Evolutionary conservation across 352 stramenopile genomes (phyloP), one percentile per base, ranked within the genome.

Genomic region (Pythium pyrilobum): DNA sequence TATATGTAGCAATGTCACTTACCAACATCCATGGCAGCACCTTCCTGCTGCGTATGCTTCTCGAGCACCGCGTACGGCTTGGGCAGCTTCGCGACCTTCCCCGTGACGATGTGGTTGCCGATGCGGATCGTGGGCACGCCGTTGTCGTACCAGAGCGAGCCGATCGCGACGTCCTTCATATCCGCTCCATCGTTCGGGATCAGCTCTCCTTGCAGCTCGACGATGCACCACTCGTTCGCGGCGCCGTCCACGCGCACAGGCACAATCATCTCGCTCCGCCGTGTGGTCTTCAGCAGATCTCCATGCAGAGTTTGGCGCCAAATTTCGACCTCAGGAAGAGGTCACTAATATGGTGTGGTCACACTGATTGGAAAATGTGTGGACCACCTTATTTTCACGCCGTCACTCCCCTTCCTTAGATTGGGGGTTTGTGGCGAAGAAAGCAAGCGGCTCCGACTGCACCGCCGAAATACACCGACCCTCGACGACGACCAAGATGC

Each of bases 151-250:
- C 82, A 75, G 32, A 95, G 66, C 52, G 71, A 74, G 20, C 85
- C 85, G 29, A 95, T 72, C 3, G 85, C 64, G 4, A 85, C 47
- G 44, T 60, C 56, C 18, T 59, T 51, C 54, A 91, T 67, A 31
- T 74, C 62, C 3, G 49, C 44, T 5, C 56, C 67, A 11, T 71
- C 68, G 23, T 77, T 67, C 4, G 53, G 39, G 13, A 95, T 59
- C 3, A 95, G 42, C 31, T 92, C 69, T 18, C 84, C 85, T 50
- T 95, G 85, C 27, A 95, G 76, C 68, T 95, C 85, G 25, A 95
- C 63, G 37, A 95, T 52, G 58, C 74, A 90, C 85, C 85, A 95
- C 66, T 91, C 83, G 27, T 75, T 81, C 15, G 52, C 47, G 24
- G 77, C 78, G 38, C 62, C 74, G 37, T 91, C 71, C 33, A 88